phyloP scores from a whole-genome alignment of 495 filamentous ascomycete species.

The Choiromyces venosus region DNA sequence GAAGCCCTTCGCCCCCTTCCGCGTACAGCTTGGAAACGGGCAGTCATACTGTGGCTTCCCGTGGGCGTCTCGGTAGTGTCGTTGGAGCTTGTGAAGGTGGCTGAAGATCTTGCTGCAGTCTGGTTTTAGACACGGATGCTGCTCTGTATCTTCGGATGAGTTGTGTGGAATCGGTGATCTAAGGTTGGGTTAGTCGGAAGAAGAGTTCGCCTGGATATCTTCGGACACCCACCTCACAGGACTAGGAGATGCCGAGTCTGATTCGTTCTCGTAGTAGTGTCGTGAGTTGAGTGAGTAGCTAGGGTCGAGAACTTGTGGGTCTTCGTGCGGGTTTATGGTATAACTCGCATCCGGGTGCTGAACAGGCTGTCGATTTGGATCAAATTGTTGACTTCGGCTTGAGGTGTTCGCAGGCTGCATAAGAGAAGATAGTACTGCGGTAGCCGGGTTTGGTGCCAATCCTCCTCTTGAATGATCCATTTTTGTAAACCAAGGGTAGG shows the following conservation, averaged over 20 bases:
- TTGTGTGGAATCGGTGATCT: constrained; percentile 9
- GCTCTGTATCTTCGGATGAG: constrained; percentile 19
- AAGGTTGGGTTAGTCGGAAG: background rate
- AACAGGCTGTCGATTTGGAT: background rate
- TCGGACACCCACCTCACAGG: constrained; percentile 10
- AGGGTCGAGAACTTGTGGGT: background rate
- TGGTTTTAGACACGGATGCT: constrained; percentile 27
- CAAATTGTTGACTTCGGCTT: background rate
- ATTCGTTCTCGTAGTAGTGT: background rate
- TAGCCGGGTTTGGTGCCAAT: background rate
- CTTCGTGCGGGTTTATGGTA: background rate
- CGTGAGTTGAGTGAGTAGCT: constrained; percentile 6
- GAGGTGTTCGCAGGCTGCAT: background rate
- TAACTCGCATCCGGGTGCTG: background rate
- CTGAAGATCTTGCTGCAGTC: constrained; percentile 29
- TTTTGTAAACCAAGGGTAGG: background rate
- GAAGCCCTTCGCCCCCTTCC: constrained; percentile 30
- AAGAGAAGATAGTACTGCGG: background rate
- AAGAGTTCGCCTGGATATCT: background rate
- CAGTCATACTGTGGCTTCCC: constrained; percentile 34
- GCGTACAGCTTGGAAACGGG: constrained; percentile 25
- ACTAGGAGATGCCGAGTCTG: constrained; percentile 15
- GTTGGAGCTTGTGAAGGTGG: constrained; percentile 29
- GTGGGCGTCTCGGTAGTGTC: constrained; percentile 28
- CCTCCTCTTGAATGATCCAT: background rate